Conservation (phyloP, 139 green algal genomes). For the Chlorella sp. region DNA sequence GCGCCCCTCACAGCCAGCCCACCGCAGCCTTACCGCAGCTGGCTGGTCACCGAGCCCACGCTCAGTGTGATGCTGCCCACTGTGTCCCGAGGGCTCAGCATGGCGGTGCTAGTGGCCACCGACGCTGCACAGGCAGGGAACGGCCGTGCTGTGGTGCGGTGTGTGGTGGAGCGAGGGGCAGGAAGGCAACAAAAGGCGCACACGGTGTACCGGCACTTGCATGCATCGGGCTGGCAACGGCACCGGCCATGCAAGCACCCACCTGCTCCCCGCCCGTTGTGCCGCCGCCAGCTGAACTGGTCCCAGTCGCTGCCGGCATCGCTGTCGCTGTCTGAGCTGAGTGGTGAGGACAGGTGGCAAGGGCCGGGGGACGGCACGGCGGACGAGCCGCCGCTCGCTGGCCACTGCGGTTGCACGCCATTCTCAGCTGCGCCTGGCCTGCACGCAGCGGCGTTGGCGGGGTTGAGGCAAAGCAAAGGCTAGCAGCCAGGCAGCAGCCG, state of each 20-base stretch:
- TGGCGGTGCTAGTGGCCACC: not conserved
- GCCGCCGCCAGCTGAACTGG: constrained; percentile 3
- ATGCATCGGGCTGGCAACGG: too few relatives aligned
- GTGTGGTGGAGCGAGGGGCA: not conserved
- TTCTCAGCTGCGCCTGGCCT: too few relatives aligned
- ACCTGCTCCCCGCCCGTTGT: not conserved
- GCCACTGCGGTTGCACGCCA: too few relatives aligned
- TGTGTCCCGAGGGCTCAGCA: not conserved
- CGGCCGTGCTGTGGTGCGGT: not conserved
- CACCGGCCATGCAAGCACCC: too few relatives aligned
- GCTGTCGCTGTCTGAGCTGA: constrained; percentile 5
- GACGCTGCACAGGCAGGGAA: not conserved
- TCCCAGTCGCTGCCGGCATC: constrained; percentile 30
- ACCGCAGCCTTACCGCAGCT: not conserved
- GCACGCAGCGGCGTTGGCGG: too few relatives aligned
- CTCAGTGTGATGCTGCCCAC: not conserved
- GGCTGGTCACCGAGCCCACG: not conserved
- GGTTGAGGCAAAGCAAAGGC: not conserved
- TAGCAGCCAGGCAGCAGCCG: too few relatives aligned
- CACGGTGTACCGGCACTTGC: too few relatives aligned
- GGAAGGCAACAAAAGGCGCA: too few relatives aligned
- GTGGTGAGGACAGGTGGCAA: not conserved
- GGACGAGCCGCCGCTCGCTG: not conserved
- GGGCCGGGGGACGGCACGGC: not conserved
- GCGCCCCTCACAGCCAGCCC: not conserved